Evolutionary conservation across 2,329 filamentous ascomycete species (phyloP), one percentile per base, ranked within the genome.

Genomic region (Periconia macrospinosa): DNA sequence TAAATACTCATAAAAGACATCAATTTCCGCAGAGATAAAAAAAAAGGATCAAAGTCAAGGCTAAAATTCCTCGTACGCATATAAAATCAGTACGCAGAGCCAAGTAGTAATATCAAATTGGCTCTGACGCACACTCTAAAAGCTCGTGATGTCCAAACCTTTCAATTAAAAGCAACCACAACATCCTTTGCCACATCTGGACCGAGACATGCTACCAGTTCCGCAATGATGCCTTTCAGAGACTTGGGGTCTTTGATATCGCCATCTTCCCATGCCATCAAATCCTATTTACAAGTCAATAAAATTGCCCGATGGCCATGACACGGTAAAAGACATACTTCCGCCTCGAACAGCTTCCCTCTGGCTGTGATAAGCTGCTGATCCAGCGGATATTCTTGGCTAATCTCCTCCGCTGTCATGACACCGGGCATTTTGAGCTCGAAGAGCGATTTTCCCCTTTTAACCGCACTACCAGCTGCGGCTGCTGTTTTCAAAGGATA

Each of bases 381-480:
- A 56, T 85, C 85, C 40, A 91, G 76, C 52, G 88, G 78, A 46
- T 86, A 70, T 2, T 76, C 61, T 10, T 65, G 58, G 15, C 75
- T 66, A 52, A 91, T 76, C 41, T 86, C 76, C 0, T 79, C 73
- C 2, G 82, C 66, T 0, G 83, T 78, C 42, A 84, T 78, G 40
- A 90, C 79, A 0, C 89, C 89, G 0, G 89, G 89, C 79, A 92
- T 87, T 45, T 81, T 78, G 45, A 86, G 79, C 1, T 76, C 69
- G 55, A 91, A 85, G 0, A 92, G 75, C 0, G 79, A 79, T 23
- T 76, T 63, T 7, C 72, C 72, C 2, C 62, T 58, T 1, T 53
- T 50, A 2, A 68, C 64, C 0, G 77, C 78, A 6, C 70, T 57
- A 6, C 68, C 67, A 8, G 70, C 73, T 55, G 67, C 65, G 49